A percentile compares a stretch with the other conserved stretches of the same genome.
These are phyloP conservation scores for Saitozyma podzolica DNA, from an alignment of 768 basidiomycete genomes.

Conservation along the genomic window DNA sequence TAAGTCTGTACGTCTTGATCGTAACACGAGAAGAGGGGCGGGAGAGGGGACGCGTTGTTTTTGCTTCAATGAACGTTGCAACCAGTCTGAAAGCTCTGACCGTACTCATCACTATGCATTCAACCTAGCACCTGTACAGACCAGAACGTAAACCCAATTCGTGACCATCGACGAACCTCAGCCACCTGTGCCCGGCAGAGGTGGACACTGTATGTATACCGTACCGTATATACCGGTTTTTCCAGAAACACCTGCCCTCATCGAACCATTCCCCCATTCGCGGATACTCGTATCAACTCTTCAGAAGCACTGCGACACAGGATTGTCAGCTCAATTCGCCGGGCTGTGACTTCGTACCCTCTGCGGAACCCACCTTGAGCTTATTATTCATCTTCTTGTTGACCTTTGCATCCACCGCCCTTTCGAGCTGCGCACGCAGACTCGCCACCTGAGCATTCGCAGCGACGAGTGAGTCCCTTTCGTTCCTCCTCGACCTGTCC, in stretches of 20 bases:
- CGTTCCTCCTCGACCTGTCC: conserved; percentile 14
- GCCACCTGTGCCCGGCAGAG: too few species aligned
- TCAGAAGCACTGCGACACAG: conserved; percentile 10
- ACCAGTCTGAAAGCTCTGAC: too few species aligned
- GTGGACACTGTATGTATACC: background rate
- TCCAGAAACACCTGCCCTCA: too few species aligned
- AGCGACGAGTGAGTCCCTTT: conserved; percentile 24
- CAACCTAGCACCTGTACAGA: too few species aligned
- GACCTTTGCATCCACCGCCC: conserved; percentile 34
- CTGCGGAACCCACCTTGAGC: conserved; percentile 35
- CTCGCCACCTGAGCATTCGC: conserved; percentile 35
- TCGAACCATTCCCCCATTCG: background rate
- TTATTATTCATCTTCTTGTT: conserved; percentile 37
- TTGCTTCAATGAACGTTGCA: background rate
- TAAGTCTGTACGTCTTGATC: background rate
- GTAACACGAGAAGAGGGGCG: background rate
- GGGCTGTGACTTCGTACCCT: background rate
- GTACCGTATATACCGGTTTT: background rate
- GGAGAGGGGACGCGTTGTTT: background rate
- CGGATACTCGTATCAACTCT: background rate
- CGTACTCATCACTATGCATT: too few species aligned
- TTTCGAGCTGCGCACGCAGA: conserved; percentile 43
- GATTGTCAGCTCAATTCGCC: background rate
- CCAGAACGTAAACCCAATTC: too few species aligned
- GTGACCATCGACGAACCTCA: too few species aligned